These are phyloP conservation scores for Grosmannia huntii DNA, from an alignment of 2,329 filamentous ascomycete species.

Conservation along the genomic window DNA sequence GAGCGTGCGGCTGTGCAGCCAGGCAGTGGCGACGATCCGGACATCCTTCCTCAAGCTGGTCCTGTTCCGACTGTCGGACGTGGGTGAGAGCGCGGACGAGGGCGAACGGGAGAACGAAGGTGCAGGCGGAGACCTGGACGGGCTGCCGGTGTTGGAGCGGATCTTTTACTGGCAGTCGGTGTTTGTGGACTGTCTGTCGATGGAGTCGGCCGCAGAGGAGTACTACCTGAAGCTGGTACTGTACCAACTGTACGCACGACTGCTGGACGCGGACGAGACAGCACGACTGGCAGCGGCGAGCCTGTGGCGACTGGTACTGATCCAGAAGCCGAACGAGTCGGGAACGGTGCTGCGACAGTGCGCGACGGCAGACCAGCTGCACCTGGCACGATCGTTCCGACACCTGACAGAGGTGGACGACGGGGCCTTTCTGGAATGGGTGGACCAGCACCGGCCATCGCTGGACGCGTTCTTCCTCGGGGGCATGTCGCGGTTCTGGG, in stretches of 20 bases:
- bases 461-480: slow-evolving; percentile 76
- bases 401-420: slow-evolving; percentile 82
- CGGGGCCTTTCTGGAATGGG: slow-evolving; percentile 75
- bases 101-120: background rate
- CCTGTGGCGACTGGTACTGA: slow-evolving; percentile 81
- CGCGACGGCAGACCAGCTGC: slow-evolving; percentile 53
- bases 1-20: slow-evolving; percentile 79
- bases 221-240: slow-evolving; percentile 76
- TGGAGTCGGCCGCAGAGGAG: slow-evolving; percentile 37
- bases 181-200: slow-evolving; percentile 63
- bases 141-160: slow-evolving; percentile 61
- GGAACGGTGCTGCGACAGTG: slow-evolving; percentile 59
- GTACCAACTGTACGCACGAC: slow-evolving; percentile 83
- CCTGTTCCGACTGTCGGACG: slow-evolving; percentile 69
- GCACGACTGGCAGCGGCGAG: slow-evolving; percentile 68
- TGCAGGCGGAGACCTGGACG: background rate
- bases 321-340: slow-evolving; percentile 83
- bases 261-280: slow-evolving; percentile 55
- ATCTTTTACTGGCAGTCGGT: slow-evolving; percentile 95
- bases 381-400: slow-evolving; percentile 65
- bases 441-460: slow-evolving; percentile 66
- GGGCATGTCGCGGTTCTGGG: slow-evolving; percentile 71
- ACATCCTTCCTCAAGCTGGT: slow-evolving; percentile 67
- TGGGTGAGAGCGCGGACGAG: slow-evolving; percentile 43
- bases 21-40: slow-evolving; percentile 65